These are phyloP conservation scores for Boletus fagicola DNA, from an alignment of 768 basidiomycete genomes.

Conservation along the genomic window DNA sequence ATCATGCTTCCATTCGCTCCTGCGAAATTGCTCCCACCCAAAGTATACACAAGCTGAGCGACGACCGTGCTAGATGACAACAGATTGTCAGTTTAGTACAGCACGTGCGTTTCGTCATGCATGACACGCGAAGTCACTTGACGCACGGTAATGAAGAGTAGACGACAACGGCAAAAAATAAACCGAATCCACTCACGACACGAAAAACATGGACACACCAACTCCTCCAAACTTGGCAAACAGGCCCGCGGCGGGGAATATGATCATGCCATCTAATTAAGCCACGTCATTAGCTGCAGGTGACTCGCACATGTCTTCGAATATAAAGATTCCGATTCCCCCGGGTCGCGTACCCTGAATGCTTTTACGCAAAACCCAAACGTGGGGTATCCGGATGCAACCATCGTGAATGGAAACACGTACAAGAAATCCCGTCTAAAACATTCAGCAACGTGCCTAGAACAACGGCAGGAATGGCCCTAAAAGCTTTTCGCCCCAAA, in stretches of 20 bases:
- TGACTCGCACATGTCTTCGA: neutral
- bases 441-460: constrained; percentile 86
- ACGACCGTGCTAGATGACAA: constrained; percentile 55
- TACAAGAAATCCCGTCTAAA: constrained; percentile 90
- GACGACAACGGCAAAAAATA: neutral
- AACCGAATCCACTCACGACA: constrained; percentile 50
- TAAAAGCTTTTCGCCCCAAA: constrained; percentile 25
- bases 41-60: constrained; percentile 79
- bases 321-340: neutral
- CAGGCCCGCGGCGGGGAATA: constrained; percentile 81
- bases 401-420: constrained; percentile 29
- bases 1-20: constrained; percentile 96
- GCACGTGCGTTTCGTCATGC: neutral
- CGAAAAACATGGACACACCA: constrained; percentile 96
- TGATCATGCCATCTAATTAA: constrained; percentile 84
- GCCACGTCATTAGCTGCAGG: constrained; percentile 2
- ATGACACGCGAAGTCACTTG: neutral
- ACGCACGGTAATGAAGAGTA: constrained; percentile 5
- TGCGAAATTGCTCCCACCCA: constrained; percentile 86
- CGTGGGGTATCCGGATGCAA: neutral
- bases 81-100: neutral
- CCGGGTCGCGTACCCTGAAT: neutral
- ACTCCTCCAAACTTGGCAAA: constrained; percentile 81
- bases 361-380: constrained; percentile 8
- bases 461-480: constrained; percentile 76